Conservation (phyloP, 768 basidiomycete genomes). For the Leccinum disarticulatum region DNA sequence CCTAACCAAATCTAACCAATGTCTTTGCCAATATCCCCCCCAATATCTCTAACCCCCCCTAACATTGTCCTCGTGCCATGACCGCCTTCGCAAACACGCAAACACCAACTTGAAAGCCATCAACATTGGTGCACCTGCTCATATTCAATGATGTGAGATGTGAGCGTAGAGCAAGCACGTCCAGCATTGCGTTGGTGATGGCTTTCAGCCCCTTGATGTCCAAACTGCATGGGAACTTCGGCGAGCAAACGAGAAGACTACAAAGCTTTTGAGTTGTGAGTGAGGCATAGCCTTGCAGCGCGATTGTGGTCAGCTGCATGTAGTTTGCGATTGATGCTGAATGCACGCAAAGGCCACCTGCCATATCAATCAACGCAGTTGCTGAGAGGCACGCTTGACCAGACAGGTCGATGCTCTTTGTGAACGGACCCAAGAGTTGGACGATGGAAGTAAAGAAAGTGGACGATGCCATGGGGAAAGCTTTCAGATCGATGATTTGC, state of each 20-base stretch:
- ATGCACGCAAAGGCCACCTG: constrained; percentile 54
- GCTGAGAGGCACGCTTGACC: constrained; percentile 58
- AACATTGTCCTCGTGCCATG: too few relatives aligned
- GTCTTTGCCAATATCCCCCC: too few relatives aligned
- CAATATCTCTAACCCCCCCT: too few relatives aligned
- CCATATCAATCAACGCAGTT: constrained; percentile 50
- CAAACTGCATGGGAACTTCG: constrained; percentile 46
- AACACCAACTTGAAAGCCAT: constrained; percentile 65
- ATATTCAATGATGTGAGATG: constrained; percentile 63
- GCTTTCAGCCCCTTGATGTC: constrained; percentile 54
- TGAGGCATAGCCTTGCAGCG: constrained; percentile 69
- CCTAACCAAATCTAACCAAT: too few relatives aligned
- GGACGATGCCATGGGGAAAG: constrained; percentile 59
- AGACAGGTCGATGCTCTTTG: constrained; percentile 57
- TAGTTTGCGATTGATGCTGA: constrained; percentile 37
- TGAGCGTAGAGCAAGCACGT: constrained; percentile 60
- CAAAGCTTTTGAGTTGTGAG: constrained; percentile 60
- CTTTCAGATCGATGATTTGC: constrained; percentile 58
- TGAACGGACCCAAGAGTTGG: constrained; percentile 60
- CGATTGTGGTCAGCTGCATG: constrained; percentile 71
- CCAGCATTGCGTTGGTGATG: constrained; percentile 75
- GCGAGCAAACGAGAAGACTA: constrained; percentile 70
- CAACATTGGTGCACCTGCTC: constrained; percentile 67
- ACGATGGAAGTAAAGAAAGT: constrained; percentile 54
- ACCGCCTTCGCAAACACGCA: constrained; percentile 45